phyloP scores from a whole-genome alignment of 2,329 filamentous ascomycete genomes.

The Fusarium palustre region DNA sequence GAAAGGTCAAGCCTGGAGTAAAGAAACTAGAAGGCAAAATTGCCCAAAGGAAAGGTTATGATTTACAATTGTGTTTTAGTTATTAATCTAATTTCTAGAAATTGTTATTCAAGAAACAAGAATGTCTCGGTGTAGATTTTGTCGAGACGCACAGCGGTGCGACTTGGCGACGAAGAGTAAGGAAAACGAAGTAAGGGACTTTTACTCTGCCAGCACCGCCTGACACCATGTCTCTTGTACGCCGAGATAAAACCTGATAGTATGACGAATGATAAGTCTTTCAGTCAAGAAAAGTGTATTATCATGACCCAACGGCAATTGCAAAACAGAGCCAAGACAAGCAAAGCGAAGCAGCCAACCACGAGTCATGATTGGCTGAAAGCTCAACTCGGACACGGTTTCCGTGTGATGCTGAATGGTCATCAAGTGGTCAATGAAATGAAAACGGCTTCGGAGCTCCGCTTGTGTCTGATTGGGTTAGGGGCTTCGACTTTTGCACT shows the following conservation, averaged over 20 bases:
- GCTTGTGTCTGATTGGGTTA: neutral
- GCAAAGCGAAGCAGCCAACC: neutral
- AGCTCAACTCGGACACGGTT: neutral
- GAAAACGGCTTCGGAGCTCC: rapidly evolving
- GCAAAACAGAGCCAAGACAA: neutral
- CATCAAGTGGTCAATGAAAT: neutral
- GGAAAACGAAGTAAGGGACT: neutral
- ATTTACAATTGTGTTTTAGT: too few species aligned
- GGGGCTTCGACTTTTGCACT: too few species aligned
- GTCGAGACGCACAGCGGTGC: neutral
- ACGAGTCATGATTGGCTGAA: neutral
- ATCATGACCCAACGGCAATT: neutral
- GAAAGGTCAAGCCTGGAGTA: neutral
- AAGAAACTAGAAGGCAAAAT: too few species aligned
- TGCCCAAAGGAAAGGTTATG: too few species aligned
- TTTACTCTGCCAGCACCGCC: neutral
- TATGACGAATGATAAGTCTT: neutral
- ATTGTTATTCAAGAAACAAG: neutral
- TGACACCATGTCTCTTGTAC: neutral
- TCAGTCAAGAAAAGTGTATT: neutral
- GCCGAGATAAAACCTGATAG: neutral
- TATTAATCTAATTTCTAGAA: too few species aligned
- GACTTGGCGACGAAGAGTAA: neutral
- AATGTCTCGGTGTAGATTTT: neutral
- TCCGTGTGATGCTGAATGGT: neutral